Evolutionary conservation across 129 eudicot genomes (phyloP).

Genomic region (Lactuca sativa): DNA sequence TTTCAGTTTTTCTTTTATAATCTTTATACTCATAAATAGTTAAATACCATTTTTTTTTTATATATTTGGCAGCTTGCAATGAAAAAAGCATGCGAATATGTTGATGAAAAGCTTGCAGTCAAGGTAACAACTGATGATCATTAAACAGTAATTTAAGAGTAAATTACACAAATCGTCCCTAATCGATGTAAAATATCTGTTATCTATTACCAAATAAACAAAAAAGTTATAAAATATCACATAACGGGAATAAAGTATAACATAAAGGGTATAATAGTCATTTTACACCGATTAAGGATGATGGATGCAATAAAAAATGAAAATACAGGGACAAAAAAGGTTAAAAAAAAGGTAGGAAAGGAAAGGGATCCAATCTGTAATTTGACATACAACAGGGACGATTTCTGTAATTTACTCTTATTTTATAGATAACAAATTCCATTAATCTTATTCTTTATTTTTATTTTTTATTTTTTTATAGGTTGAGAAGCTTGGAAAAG

Average conservation of each 20-base stretch:
- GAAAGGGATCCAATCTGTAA: too few species aligned
- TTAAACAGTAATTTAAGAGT: background rate
- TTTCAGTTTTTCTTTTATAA: background rate
- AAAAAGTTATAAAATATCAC: too few species aligned
- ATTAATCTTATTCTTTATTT: background rate
- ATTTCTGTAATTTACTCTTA: background rate
- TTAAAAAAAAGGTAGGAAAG: too few species aligned
- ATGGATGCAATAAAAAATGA: too few species aligned
- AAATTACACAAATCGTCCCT: background rate
- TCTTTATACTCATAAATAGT: background rate
- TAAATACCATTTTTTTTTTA: background rate
- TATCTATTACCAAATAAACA: too few species aligned
- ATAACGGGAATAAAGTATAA: too few species aligned
- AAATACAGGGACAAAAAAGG: too few species aligned
- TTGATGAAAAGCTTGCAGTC: conserved; percentile 85
- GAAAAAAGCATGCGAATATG: conserved; percentile 93
- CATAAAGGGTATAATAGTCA: too few species aligned
- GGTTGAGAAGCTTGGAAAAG: conserved; percentile 97
- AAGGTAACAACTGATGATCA: conserved; percentile 39
- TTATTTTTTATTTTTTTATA: conserved; percentile 8
- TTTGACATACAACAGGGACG: too few species aligned
- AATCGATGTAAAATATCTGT: background rate
- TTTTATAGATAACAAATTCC: too few species aligned
- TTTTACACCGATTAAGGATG: too few species aligned
- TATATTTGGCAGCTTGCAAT: conserved; percentile 76